Evolutionary conservation across 129 eudicot species (phyloP).

Genomic region (Smallanthus sonchifolius): DNA sequence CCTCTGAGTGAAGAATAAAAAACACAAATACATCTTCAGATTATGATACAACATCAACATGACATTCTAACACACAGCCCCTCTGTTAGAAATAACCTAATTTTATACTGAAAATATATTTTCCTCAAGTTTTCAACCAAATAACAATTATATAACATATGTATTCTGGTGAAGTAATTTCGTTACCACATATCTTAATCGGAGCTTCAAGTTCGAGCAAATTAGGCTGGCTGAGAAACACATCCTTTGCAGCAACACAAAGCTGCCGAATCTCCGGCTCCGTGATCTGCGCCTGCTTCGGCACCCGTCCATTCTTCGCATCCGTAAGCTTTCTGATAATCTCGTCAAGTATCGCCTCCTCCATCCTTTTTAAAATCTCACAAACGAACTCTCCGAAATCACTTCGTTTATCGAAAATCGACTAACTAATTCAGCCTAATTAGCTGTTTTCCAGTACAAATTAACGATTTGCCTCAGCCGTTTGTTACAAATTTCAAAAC

Average conservation of each 20-base stretch:
- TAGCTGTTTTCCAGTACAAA: neutral
- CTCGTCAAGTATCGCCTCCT: constrained; percentile 52
- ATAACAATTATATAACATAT: neutral
- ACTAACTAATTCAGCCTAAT: neutral
- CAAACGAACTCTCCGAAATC: neutral
- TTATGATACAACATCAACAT: neutral
- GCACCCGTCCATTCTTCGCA: constrained; percentile 51
- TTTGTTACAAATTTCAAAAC: constrained; percentile 16
- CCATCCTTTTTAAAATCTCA: constrained; percentile 33
- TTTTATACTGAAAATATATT: neutral
- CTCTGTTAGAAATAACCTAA: neutral
- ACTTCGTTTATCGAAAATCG: neutral
- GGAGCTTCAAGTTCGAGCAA: constrained; percentile 86
- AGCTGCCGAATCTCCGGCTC: constrained; percentile 66
- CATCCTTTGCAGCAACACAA: constrained; percentile 56
- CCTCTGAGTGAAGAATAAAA: neutral
- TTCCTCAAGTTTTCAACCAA: neutral
- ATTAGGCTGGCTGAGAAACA: constrained; percentile 68
- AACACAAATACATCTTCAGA: neutral
- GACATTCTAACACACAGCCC: neutral
- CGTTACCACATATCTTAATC: constrained; percentile 70
- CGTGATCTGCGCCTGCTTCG: constrained; percentile 59
- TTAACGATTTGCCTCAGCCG: neutral
- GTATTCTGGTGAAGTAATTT: neutral
- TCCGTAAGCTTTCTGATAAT: constrained; percentile 51